Base-by-base conservation (phyloP, 192 early-diverging fungal species). In the Oehlia diaphana region DNA sequence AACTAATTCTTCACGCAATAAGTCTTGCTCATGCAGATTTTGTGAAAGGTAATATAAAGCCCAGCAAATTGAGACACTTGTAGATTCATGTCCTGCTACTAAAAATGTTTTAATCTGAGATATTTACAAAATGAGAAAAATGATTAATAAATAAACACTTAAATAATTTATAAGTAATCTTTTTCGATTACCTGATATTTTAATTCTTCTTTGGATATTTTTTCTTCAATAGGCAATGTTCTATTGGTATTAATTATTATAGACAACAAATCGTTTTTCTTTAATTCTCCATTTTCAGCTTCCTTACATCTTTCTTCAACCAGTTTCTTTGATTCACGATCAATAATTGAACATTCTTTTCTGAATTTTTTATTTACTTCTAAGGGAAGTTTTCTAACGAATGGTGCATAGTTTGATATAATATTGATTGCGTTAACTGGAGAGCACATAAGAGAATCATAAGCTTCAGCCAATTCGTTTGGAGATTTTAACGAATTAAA, bases 31-130 rank as follows among this genome's bases (percentile, higher is more conserved):
- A 0, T 82, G 72, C 12, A 73, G 89, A 37, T 89, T 23, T 26
- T 82, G 74, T 28, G 90, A 86, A 26, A 91, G 80, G 49, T 88
- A 74, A 64, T 87, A 82, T 37, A 91, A 82, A 72, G 86, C 82
- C 89, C 89, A 91, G 13, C 83, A 84, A 13, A 85, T 68, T 0
- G 86, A 77, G 6, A 84, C 82, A 35, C 84, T 83, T 0, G 90
- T 89, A 2, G 90, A 90, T 81, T 89, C 89, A 72, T 91, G 90
- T 10, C 90, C 90, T 13, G 90, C 90, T 12, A 28, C 6, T 14
- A 72, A 28, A 47, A 72, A 49, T 50, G 70, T 72, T 47, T 53
- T 44, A 14, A 49, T 72, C 39, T 72, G 28, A 12, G 10, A 31
- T 26, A 13, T 13, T 50, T 13, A 31, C 31, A 31, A 31, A 31